Percentiles rank a stretch among this genome's conserved stretches.
These are phyloP conservation scores for Pisolithus sp. DNA, from an alignment of 768 basidiomycete genomes.

Conservation along the genomic window DNA sequence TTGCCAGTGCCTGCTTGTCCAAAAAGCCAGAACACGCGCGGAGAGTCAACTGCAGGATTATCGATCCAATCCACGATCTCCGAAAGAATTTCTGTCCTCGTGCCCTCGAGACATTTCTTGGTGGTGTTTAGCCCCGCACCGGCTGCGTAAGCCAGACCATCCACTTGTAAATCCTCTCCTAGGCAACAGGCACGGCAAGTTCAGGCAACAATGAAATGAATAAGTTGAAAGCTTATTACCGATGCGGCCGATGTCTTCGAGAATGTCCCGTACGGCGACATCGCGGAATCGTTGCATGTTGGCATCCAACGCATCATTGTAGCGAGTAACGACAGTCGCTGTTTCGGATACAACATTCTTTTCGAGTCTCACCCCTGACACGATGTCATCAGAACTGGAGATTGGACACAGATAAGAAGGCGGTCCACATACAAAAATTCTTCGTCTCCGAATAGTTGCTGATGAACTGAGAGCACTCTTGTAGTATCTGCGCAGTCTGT, in stretches of 20 bases:
- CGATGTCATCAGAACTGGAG: neutral
- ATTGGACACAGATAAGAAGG: neutral
- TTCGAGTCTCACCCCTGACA: neutral
- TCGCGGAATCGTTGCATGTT: conserved; percentile 3
- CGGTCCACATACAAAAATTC: conserved; percentile 1
- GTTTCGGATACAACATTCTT: neutral
- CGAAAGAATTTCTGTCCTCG: conserved; percentile 19
- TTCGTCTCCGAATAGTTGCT: conserved; percentile 1
- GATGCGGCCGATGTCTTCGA: neutral
- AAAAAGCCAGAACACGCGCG: conserved; percentile 15
- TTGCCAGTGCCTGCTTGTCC: conserved; percentile 23
- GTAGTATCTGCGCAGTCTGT: conserved; percentile 1
- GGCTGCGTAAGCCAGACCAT: neutral
- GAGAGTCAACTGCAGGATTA: neutral
- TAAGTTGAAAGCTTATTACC: conserved; percentile 2
- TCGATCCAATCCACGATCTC: conserved; percentile 23
- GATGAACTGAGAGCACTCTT: conserved; percentile 7
- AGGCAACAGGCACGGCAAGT: neutral
- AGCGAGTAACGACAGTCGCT: neutral
- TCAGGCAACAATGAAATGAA: neutral
- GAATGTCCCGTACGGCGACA: neutral
- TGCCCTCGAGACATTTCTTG: conserved; percentile 15
- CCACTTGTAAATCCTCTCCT: neutral
- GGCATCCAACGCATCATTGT: neutral
- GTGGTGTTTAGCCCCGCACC: conserved; percentile 2